Evolutionary conservation across 2,329 filamentous ascomycete species (phyloP).

Genomic region (Xylariaceae sp.): DNA sequence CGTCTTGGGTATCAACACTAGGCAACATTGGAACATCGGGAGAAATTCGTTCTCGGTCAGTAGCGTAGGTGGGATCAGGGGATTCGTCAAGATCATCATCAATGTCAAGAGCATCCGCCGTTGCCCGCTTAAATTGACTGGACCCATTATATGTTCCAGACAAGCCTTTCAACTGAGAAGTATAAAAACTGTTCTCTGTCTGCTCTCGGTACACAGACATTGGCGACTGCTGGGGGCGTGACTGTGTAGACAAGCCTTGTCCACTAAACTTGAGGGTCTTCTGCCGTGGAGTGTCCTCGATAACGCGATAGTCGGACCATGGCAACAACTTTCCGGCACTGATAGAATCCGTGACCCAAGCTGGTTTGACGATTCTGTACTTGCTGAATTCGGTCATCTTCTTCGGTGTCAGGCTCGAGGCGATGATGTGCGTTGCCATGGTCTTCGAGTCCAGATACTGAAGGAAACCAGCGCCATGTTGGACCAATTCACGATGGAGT

Average conservation of each 20-base stretch:
- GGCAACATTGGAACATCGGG: background rate
- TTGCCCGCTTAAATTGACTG: slow-evolving; percentile 10
- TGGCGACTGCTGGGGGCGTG: slow-evolving; percentile 46
- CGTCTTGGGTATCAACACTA: background rate
- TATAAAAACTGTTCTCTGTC: slow-evolving; percentile 77
- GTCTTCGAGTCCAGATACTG: slow-evolving; percentile 96
- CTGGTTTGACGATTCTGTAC: slow-evolving; percentile 89
- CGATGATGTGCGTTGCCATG: slow-evolving; percentile 91
- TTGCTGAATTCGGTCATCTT: slow-evolving; percentile 82
- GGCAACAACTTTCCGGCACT: slow-evolving; percentile 73
- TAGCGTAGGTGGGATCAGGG: background rate
- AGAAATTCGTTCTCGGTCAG: background rate
- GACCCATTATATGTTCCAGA: slow-evolving; percentile 22
- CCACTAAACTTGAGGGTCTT: slow-evolving; percentile 62
- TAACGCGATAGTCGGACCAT: slow-evolving; percentile 78
- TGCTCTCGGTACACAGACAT: slow-evolving; percentile 71
- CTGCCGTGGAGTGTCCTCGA: slow-evolving; percentile 80
- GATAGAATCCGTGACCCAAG: slow-evolving; percentile 90
- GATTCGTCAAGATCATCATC: background rate
- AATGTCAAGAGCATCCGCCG: background rate
- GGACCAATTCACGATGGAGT: slow-evolving; percentile 79
- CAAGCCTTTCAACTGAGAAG: slow-evolving; percentile 55
- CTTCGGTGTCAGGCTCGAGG: slow-evolving; percentile 83
- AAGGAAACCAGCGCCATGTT: slow-evolving; percentile 88
- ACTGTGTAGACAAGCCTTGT: slow-evolving; percentile 62